A percentile compares a stretch with the other conserved stretches of the same genome.
Evolutionary conservation across 2,329 filamentous ascomycete species (phyloP).

Genomic region (Fusarium nisikadoi): DNA sequence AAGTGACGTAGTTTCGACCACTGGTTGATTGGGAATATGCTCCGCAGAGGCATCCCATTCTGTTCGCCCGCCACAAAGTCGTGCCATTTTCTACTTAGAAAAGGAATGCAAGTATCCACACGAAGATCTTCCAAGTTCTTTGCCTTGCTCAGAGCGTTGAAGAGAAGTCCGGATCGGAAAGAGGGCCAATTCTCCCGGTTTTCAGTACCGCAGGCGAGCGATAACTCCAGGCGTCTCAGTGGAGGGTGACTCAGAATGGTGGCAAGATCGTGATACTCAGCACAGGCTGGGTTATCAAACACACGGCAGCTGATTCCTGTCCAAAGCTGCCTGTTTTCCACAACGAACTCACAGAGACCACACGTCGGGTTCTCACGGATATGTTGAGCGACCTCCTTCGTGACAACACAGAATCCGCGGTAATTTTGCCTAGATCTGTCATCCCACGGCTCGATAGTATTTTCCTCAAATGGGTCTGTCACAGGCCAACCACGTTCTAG

Average conservation of each 20-base stretch:
- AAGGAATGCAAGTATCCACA: constrained; percentile 13
- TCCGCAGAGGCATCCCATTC: constrained; percentile 35
- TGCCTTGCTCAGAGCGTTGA: constrained; percentile 5
- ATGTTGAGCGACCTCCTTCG: constrained; percentile 39
- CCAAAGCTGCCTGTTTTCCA: constrained; percentile 46
- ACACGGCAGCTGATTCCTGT: constrained; percentile 44
- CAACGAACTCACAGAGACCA: constrained; percentile 48
- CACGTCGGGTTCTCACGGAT: neutral
- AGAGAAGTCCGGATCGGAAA: neutral
- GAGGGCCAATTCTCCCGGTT: neutral
- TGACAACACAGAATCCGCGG: constrained; percentile 47
- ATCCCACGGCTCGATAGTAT: neutral
- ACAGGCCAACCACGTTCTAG: constrained; percentile 46
- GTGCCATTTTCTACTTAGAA: fast-evolving
- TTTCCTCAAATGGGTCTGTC: neutral
- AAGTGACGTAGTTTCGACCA: constrained; percentile 48
- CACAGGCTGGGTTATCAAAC: neutral
- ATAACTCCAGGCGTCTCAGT: constrained; percentile 9
- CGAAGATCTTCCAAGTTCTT: constrained; percentile 39
- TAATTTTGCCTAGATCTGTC: constrained; percentile 17
- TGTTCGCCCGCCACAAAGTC: fast-evolving
- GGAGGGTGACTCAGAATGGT: neutral
- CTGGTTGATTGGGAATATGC: constrained; percentile 45
- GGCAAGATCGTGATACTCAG: constrained; percentile 10
- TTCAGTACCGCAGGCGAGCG: neutral